Conservation (phyloP, 495 filamentous ascomycete genomes). For the Parachaetomium inaequale region DNA sequence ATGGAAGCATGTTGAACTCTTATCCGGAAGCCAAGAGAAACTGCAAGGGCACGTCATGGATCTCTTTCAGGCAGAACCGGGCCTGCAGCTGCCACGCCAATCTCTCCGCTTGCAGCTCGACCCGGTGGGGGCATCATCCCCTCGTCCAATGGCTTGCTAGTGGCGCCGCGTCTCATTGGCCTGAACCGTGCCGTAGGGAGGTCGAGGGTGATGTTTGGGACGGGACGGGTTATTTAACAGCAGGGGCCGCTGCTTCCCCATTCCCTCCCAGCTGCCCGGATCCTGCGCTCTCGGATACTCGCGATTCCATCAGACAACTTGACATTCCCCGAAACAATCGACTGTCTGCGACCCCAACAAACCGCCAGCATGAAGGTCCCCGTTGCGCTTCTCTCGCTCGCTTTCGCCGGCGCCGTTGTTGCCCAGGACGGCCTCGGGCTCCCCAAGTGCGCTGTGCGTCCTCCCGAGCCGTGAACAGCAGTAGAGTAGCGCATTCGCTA, state of each 20-base stretch:
- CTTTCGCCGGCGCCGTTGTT: conserved; percentile 31
- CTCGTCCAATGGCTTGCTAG: background rate
- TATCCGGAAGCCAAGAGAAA: background rate
- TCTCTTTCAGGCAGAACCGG: background rate
- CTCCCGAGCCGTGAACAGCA: background rate
- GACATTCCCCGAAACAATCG: background rate
- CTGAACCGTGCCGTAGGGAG: no score
- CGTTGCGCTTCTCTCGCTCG: conserved; percentile 31
- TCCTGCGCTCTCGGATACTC: background rate
- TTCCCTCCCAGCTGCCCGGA: background rate
- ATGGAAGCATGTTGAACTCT: background rate
- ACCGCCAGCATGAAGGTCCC: conserved; percentile 39
- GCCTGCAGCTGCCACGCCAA: background rate
- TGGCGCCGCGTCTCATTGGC: background rate
- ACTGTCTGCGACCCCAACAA: background rate
- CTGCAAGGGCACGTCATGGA: background rate
- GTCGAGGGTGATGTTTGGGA: background rate
- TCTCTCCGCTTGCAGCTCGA: background rate
- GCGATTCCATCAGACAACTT: background rate
- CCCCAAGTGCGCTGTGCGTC: conserved; percentile 54
- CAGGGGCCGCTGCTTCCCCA: background rate
- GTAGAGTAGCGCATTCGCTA: background rate
- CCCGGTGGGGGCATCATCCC: background rate
- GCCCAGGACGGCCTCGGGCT: conserved; percentile 44
- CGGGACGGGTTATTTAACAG: background rate